These are phyloP conservation scores for Volvox reticuliferus DNA, from an alignment of 139 green algal species.

Conservation along the genomic window DNA sequence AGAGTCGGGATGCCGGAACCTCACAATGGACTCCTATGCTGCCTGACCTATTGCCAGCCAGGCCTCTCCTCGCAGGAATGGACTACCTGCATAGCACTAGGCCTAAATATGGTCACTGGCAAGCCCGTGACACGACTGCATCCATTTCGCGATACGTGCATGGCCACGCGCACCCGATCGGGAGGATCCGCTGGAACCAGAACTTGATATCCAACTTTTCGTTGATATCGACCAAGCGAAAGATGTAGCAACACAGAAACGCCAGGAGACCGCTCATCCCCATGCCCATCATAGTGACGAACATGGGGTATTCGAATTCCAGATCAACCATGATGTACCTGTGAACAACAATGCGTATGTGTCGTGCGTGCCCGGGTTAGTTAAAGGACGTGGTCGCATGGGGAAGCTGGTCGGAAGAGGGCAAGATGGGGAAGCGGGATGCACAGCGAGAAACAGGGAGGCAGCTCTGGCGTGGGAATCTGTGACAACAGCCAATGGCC, in stretches of 20 bases:
- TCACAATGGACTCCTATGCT: too few relatives aligned
- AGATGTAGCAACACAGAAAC: constrained; percentile 73
- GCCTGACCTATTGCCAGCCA: not conserved
- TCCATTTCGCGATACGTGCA: not conserved
- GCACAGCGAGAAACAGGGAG: not conserved
- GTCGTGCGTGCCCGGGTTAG: not conserved
- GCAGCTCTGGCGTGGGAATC: not conserved
- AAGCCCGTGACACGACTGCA: not conserved
- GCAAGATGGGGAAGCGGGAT: not conserved
- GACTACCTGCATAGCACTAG: not conserved
- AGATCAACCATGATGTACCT: constrained; percentile 80
- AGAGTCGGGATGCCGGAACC: too few relatives aligned
- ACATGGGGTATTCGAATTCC: constrained; percentile 86
- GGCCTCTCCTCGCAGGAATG: not conserved
- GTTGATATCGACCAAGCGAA: constrained; percentile 75
- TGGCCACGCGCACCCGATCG: constrained; percentile 57
- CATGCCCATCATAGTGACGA: constrained; percentile 83
- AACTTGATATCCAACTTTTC: constrained; percentile 58
- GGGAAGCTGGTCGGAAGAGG: not conserved
- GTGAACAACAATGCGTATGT: not conserved
- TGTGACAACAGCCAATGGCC: too few relatives aligned
- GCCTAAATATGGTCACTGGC: not conserved
- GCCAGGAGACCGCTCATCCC: constrained; percentile 60
- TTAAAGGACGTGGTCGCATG: not conserved
- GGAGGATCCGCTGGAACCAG: constrained; percentile 69